Percentiles rank a stretch among this genome's conserved stretches.
Conservation (phyloP, 1,284 basidiomycete species). For the Mycena citricolor region DNA sequence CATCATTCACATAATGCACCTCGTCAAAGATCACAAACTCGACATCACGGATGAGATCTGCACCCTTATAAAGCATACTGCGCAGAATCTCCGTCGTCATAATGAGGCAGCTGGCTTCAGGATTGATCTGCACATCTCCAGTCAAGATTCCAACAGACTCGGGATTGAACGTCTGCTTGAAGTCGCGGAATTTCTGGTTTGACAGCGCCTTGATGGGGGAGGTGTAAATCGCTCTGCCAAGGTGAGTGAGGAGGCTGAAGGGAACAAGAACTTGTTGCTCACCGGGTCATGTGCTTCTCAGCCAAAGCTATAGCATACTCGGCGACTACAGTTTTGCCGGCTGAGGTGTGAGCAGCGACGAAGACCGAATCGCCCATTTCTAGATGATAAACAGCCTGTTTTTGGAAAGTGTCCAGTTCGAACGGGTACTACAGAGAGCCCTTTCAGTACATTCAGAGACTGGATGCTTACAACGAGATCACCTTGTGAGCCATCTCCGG, state of each 20-base stretch:
- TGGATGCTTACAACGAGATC: no score
- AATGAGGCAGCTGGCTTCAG: constrained; percentile 95
- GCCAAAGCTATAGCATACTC: constrained; percentile 98
- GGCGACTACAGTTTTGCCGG: constrained; percentile 99
- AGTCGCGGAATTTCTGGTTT: constrained; percentile 99
- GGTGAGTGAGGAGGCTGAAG: constrained; percentile 15
- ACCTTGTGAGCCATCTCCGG: constrained; percentile 90
- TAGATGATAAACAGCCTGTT: constrained; percentile 97
- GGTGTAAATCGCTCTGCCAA: constrained; percentile 89
- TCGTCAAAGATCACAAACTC: constrained; percentile 99
- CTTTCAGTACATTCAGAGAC: neutral
- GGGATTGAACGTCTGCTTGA: constrained; percentile 94
- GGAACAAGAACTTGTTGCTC: constrained; percentile 28
- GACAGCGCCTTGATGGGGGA: constrained; percentile 99
- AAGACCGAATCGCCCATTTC: constrained; percentile 99
- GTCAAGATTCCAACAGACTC: constrained; percentile 95
- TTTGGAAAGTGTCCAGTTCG: constrained; percentile 70
- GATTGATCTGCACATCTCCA: constrained; percentile 99
- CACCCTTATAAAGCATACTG: constrained; percentile 98
- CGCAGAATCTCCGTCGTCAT: constrained; percentile 99
- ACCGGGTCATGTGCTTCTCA: constrained; percentile 98
- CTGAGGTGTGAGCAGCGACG: constrained; percentile 97
- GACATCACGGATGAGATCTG: constrained; percentile 97
- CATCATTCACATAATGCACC: constrained; percentile 99
- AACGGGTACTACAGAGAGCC: constrained; percentile 39